Evolutionary conservation across 2,329 filamentous ascomycete genomes (phyloP), one percentile per base, ranked within the genome.

Genomic region (Alternaria metachromatica): DNA sequence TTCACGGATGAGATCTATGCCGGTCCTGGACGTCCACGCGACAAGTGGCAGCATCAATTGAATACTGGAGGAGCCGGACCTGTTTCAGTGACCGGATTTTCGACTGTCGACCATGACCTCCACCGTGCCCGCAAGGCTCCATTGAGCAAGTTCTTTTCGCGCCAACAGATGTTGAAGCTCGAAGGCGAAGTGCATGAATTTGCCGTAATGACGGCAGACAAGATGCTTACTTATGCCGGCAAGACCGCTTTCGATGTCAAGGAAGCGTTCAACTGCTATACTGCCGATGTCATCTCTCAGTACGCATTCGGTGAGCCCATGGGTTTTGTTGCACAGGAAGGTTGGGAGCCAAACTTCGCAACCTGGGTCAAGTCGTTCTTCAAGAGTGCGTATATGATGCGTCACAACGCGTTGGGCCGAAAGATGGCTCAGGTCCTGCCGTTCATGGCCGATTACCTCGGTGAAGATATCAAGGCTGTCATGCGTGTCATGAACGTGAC

Each of bases 61-160:
- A 68, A 72, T 45, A 76, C 66, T 59, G 72, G 67, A 64, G 73
- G 71, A 46, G 64, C 60, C 46, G 73, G 74, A 21, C 72, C 73
- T 43, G 66, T 73, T 25, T 63, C 65, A 3, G 68, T 68, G 2
- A 71, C 74, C 49, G 77, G 75, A 4, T 73, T 76, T 28, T 71
- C 71, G 6, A 70, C 71, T 5, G 70, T 72, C 9, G 67, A 67
- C n/a, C 68, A 80, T 64, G 72, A 76, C 4, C 56, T 78, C 18
- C 80, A 81, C 64, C 75, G 74, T 18, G 46, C 66, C 11, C 72
- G 78, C 25, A 73, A 74, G 44, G 68, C 66, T 6, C 73, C 79
- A 2, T 58, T 81, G 13, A 76, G 72, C 58, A 75, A 73, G 9
- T 81, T 80, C 70, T 81, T 81, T 62, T 80, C 78, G 10, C 74